Evolutionary conservation across 1,139 yeast genomes (phyloP).

Genomic region (Hansenula anomala): DNA sequence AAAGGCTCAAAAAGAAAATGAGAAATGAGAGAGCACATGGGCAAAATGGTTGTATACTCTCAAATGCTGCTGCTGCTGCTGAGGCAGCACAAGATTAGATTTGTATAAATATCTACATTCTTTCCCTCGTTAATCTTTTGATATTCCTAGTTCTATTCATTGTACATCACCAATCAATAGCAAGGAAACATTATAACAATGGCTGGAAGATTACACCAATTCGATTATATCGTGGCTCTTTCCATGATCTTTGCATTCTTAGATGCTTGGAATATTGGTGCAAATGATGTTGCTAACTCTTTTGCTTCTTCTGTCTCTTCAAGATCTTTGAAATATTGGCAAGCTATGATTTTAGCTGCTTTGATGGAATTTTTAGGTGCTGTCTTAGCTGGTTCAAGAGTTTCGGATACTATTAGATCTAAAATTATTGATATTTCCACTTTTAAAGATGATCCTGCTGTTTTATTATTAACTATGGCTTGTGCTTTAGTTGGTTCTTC

Average conservation of each 20-base stretch:
- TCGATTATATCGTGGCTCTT: conserved; percentile 62
- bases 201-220: conserved; percentile 39
- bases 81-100: no score
- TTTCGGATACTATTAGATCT: conserved; percentile 62
- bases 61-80: no score
- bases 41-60: not conserved
- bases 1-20: no score
- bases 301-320: conserved; percentile 74
- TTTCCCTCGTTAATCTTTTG: no score
- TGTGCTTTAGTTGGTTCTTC: conserved; percentile 78
- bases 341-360: conserved; percentile 68
- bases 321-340: conserved; percentile 64
- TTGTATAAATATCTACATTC: no score
- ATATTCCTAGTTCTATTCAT: no score
- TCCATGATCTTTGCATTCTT: conserved; percentile 69
- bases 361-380: conserved; percentile 72
- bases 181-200: conserved; percentile 6
- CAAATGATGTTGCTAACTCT: conserved; percentile 80
- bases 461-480: conserved; percentile 69
- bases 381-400: conserved; percentile 66
- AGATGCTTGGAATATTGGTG: conserved; percentile 83
- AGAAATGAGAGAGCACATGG: conserved; percentile 1
- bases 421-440: conserved; percentile 50
- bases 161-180: no score
- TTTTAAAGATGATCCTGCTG: conserved; percentile 57